Base-by-base conservation (phyloP, 352 stramenopile species). In the Phytopythium litorale region DNA sequence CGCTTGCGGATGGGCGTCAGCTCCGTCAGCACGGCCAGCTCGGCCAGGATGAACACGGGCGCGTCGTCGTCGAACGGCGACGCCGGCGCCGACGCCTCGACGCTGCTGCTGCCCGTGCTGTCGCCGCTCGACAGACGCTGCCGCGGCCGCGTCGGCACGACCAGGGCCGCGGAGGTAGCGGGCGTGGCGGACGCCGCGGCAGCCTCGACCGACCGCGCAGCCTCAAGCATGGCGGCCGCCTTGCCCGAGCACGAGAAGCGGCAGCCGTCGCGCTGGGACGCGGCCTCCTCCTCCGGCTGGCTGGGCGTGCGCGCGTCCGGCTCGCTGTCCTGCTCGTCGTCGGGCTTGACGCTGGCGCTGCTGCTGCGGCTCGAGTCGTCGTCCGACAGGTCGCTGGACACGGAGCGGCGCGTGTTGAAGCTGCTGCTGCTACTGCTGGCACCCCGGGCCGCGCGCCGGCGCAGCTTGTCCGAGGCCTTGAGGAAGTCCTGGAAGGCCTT, bases 1-100 rank as follows among this genome's bases (percentile, higher is more conserved):
- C 75, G 78, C 49, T 77, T 78, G 55, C 77, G 77, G 50, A 86
- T 78, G 37, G 77, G 74, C n/a, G 53, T 71, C 5, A 86, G 63
- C 25, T 67, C 65, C 25, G 61, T 67, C 18, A 12, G 38, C 7
- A 40, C 60, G 33, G 63, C 33, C 42, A 54, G 18, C 7, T 63
- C 23, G 4, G 58, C 54, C 28, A 75, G 21, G 25, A 63, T 52
- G 42, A 71, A 66, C 54, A 76, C 60, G 5, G 65, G 48, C 11
- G 54, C 58, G 42, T 76, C 70, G 53, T 60, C 54, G 6, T 60
- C 54, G 16, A 51, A 60, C 4, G 54, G 54, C 23, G 54, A 60
- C 37, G 38, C 18, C 7, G 52, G 37, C 51, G 16, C 30, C n/a
- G 57, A 37, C 16, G 40, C 38, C n/a, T 53, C 58, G 16, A 23